Percentiles rank a stretch among this genome's conserved stretches.
These are phyloP conservation scores for Trypanosoma platydactyli DNA, from an alignment of 208 protist genomes.

Conservation along the genomic window DNA sequence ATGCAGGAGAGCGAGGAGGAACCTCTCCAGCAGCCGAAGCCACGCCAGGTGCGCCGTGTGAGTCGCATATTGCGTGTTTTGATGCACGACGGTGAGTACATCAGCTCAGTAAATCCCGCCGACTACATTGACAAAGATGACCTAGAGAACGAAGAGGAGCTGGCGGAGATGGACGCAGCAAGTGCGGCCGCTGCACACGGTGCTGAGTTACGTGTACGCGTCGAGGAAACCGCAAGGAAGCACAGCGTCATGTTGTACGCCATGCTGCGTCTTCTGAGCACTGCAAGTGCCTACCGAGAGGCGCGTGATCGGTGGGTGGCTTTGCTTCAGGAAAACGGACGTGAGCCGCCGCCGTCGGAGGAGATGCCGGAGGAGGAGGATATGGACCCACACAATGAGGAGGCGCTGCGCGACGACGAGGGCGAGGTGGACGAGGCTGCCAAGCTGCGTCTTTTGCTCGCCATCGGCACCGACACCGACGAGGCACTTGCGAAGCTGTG, in stretches of 20 bases:
- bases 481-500: slow-evolving; percentile 76
- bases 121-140: slow-evolving; percentile 51
- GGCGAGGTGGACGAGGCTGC: slow-evolving; percentile 58
- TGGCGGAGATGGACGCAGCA: slow-evolving; percentile 18
- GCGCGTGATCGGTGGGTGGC: slow-evolving; percentile 57
- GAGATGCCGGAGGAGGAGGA: slow-evolving; percentile 81
- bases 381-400: slow-evolving; percentile 65
- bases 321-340: slow-evolving; percentile 41
- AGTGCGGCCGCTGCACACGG: slow-evolving; percentile 31
- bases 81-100: slow-evolving; percentile 70
- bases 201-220: slow-evolving; percentile 30
- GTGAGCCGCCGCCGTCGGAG: slow-evolving; percentile 35
- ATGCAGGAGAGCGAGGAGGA: slow-evolving; percentile 27
- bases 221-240: slow-evolving; percentile 50
- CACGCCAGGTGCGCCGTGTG: slow-evolving; percentile 71
- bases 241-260: slow-evolving; percentile 69
- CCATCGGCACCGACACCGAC: slow-evolving; percentile 67
- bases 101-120: slow-evolving; percentile 48
- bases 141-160: slow-evolving; percentile 37
- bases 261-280: slow-evolving; percentile 54
- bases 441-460: slow-evolving; percentile 45
- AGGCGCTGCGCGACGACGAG: slow-evolving; percentile 68
- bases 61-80: slow-evolving; percentile 63
- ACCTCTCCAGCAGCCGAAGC: slow-evolving; percentile 53
- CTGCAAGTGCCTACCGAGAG: slow-evolving; percentile 66